These are phyloP conservation scores for Periconia macrospinosa DNA, from an alignment of 2,329 filamentous ascomycete genomes.

Conservation along the genomic window DNA sequence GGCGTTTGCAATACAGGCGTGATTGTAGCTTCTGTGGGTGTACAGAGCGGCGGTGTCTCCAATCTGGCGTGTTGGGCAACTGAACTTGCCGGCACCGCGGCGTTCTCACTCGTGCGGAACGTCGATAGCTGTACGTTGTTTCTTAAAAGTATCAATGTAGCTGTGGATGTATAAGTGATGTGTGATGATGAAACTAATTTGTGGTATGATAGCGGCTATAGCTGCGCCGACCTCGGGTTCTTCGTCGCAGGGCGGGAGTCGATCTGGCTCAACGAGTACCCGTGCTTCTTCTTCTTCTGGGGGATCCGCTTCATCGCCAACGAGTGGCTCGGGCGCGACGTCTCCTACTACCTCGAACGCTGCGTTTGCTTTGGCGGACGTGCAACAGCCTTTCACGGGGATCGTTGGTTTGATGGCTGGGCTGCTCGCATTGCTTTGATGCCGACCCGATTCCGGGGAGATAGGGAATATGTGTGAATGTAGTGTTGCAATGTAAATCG, in stretches of 20 bases:
- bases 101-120: background rate
- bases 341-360: background rate
- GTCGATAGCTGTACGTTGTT: background rate
- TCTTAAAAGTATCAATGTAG: background rate
- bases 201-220: background rate
- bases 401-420: background rate
- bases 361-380: background rate
- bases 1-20: background rate
- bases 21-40: background rate
- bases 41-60: background rate
- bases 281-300: background rate
- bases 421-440: background rate
- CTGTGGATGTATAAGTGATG: background rate
- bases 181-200: background rate
- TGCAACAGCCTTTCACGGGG: background rate
- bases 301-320: background rate
- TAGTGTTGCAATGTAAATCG: no score
- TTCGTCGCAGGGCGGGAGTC: background rate
- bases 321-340: background rate
- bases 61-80: background rate
- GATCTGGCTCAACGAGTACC: background rate
- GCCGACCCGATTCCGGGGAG: no score
- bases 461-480: no score
- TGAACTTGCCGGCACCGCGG: background rate
- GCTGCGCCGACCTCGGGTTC: background rate